These are phyloP conservation scores for Leccinum broughii DNA, from an alignment of 768 basidiomycete genomes.

Conservation along the genomic window DNA sequence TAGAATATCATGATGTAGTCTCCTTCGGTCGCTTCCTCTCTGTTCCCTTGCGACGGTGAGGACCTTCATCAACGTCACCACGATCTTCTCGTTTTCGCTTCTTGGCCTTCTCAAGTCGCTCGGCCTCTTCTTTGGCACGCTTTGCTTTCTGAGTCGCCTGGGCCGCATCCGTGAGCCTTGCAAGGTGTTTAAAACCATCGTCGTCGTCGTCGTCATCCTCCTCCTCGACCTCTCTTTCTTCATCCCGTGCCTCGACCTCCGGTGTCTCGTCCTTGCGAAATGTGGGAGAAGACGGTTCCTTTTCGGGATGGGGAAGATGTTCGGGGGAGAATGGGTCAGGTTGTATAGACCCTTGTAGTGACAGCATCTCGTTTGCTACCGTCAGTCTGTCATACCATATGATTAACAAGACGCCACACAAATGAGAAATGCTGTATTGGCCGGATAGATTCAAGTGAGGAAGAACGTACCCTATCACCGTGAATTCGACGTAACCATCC, in stretches of 20 bases:
- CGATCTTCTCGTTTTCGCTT: constrained; percentile 30
- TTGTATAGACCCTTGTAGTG: constrained; percentile 82
- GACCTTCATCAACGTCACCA: constrained; percentile 7
- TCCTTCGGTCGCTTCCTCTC: constrained; percentile 18
- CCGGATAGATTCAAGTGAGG: background rate
- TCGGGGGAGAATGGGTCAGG: constrained; percentile 68
- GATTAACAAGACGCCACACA: constrained; percentile 5
- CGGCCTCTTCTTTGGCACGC: constrained; percentile 28
- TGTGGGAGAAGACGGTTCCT: constrained; percentile 3
- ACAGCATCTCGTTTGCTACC: constrained; percentile 92
- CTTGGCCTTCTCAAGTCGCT: constrained; percentile 32
- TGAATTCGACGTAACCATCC: constrained; percentile 73
- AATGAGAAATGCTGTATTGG: background rate
- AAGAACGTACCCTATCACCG: constrained; percentile 69
- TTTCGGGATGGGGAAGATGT: constrained; percentile 43
- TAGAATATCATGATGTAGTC: constrained; percentile 7
- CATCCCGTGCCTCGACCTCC: constrained; percentile 19
- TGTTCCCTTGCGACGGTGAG: constrained; percentile 10
- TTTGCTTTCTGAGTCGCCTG: constrained; percentile 25
- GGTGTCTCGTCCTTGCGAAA: constrained; percentile 15
- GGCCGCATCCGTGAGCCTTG: constrained; percentile 32
- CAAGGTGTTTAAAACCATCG: constrained; percentile 35
- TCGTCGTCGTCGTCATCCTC: constrained; percentile 28
- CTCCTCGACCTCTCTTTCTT: background rate
- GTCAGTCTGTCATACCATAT: constrained; percentile 55